A percentile compares a stretch with the other conserved stretches of the same genome.
phyloP scores from a whole-genome alignment of 371 early-diverging fungal species.

The Chytridiales sp. region DNA sequence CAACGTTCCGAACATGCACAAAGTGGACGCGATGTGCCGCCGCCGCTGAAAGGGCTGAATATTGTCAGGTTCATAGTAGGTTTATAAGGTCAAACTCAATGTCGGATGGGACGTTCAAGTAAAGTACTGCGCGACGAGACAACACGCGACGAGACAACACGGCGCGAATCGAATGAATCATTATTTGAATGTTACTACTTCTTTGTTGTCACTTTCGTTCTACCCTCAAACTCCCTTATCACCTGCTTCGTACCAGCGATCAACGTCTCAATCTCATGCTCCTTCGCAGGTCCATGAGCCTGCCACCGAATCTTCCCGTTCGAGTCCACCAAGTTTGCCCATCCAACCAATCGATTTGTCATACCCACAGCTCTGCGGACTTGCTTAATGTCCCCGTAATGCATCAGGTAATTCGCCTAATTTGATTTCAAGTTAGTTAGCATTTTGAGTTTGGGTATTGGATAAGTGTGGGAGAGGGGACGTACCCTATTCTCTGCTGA shows the following conservation, averaged over 20 bases:
- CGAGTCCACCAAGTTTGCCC: constrained; percentile 74
- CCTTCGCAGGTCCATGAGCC: constrained; percentile 77
- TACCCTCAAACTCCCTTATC: no score
- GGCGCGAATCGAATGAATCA: no score
- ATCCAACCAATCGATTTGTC: constrained; percentile 74
- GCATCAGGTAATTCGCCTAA: constrained; percentile 61
- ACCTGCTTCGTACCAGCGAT: constrained; percentile 2
- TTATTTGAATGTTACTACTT: no score
- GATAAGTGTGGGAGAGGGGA: background rate
- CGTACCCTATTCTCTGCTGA: constrained; percentile 56
- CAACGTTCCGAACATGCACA: no score
- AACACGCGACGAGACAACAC: no score
- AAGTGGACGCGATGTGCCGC: no score
- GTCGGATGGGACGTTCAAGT: no score
- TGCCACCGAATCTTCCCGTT: constrained; percentile 78
- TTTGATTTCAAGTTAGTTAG: background rate
- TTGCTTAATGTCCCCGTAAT: constrained; percentile 60
- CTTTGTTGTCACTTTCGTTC: no score
- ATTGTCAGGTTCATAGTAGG: no score
- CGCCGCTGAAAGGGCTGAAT: no score
- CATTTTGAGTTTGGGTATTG: background rate
- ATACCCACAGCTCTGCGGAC: constrained; percentile 62
- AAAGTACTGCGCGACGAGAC: no score
- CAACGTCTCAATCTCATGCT: constrained; percentile 47
- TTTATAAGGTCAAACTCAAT: no score